Base-by-base conservation (phyloP, 768 basidiomycete genomes). In the Leccinum longicurvipes region DNA sequence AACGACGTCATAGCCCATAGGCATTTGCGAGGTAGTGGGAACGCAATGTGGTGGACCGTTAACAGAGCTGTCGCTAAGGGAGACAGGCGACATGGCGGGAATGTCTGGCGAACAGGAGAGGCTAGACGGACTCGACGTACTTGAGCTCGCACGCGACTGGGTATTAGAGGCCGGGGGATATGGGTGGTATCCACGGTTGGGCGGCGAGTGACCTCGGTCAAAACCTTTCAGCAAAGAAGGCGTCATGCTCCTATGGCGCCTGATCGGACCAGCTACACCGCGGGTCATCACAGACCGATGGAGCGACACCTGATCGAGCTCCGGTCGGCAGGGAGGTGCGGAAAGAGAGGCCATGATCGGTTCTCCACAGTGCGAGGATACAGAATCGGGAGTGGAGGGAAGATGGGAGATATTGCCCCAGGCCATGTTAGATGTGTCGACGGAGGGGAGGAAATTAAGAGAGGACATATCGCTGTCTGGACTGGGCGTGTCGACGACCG, bases 231-330 rank as follows among this genome's bases (percentile, higher is more conserved):
- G 70, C 27, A 85, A 58, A 0, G 84, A 84, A 9, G 89, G 89
- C 8, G 89, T 91, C 79, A 87, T 88, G 68, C 87, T 89, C 53
- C 89, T 78, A 65, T 89, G 83, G 46, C 89, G 77, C 50, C 87
- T 74, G 46, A 84, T 77, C 10, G 87, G 85, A 10, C 87, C 86
- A n/a, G 79, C 65, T 12, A 76, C 79, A 7, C 53, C 63, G 11
- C 66, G 64, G 15, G 61, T 53, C 55, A 63, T 64, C 17, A 60
- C 50, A 12, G 67, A 63, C 15, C 61, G 64, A 41, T 64, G 66
- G 17, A 69, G 60, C 21, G 67, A 56, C n/a, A 58, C 71, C 57
- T 63, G 85, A 80, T 71, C 87, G 52, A 89, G 89, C 10, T 75
- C 75, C 47, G 80, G 79, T 68, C 86, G 84, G 63, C 86, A 84